A percentile compares a stretch with the other conserved stretches of the same genome.
Evolutionary conservation across 2,329 filamentous ascomycete genomes (phyloP).

Genomic region (Ophiostoma australiae): DNA sequence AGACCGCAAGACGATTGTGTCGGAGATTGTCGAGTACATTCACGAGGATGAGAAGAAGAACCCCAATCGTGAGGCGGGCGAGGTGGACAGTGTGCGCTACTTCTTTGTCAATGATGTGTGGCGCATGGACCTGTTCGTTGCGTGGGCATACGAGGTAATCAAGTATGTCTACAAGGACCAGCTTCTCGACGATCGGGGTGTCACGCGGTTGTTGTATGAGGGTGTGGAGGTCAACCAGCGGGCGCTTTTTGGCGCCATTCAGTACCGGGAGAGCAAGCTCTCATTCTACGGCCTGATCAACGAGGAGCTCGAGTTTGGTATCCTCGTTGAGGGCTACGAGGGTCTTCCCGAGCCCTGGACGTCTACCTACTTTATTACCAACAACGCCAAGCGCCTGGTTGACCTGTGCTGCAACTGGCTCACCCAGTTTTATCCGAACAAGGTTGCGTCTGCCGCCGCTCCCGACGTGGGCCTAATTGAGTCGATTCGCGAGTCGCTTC

Average conservation of each 20-base stretch:
- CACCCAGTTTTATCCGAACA: slow-evolving; percentile 40
- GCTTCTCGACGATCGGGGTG: slow-evolving; percentile 49
- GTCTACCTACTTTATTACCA: slow-evolving; percentile 58
- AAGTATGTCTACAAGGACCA: slow-evolving; percentile 64
- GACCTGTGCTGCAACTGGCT: slow-evolving; percentile 56
- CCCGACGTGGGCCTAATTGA: slow-evolving; percentile 42
- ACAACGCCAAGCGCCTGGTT: slow-evolving; percentile 56
- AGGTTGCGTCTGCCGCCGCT: slow-evolving; percentile 25
- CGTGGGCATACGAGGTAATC: slow-evolving; percentile 73
- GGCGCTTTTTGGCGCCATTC: slow-evolving; percentile 61
- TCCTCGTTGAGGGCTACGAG: slow-evolving; percentile 60
- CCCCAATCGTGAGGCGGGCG: slow-evolving; percentile 58
- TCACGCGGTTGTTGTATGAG: slow-evolving; percentile 59
- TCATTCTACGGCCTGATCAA: slow-evolving; percentile 66
- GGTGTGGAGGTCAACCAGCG: slow-evolving; percentile 63
- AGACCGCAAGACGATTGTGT: slow-evolving; percentile 62
- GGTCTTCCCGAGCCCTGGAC: slow-evolving; percentile 82
- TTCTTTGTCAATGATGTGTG: slow-evolving; percentile 78
- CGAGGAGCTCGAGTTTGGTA: slow-evolving; percentile 61
- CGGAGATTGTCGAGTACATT: slow-evolving; percentile 70
- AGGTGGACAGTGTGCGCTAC: slow-evolving; percentile 73
- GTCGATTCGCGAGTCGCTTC: slow-evolving; percentile 46
- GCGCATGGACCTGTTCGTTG: slow-evolving; percentile 67
- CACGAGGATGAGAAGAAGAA: slow-evolving; percentile 70
- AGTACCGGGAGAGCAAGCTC: slow-evolving; percentile 68